These are phyloP conservation scores for Lactarius sanguifluus DNA, from an alignment of 768 basidiomycete genomes.

Conservation along the genomic window DNA sequence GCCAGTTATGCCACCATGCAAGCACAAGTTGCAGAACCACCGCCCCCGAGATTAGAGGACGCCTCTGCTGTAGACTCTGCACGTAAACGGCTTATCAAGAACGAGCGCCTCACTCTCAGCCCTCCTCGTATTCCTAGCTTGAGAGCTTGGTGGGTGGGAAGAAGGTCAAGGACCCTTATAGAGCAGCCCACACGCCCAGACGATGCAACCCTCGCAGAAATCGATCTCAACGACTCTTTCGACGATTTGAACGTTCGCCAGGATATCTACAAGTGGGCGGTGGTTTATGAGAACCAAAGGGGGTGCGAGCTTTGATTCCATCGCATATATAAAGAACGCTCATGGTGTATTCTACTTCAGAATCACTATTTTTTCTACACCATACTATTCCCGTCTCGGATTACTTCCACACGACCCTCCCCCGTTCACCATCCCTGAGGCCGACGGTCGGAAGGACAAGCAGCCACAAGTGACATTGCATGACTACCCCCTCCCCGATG, in stretches of 20 bases:
- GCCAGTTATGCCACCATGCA: conserved; percentile 13
- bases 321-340: background rate
- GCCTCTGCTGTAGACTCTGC: conserved; percentile 7
- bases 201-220: conserved; percentile 6
- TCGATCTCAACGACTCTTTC: conserved; percentile 12
- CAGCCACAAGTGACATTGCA: conserved; percentile 58
- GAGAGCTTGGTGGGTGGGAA: background rate
- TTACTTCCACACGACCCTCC: conserved; percentile 72
- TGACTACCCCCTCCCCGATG: conserved; percentile 75
- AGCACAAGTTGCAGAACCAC: conserved; percentile 12
- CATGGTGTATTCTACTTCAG: conserved; percentile 33
- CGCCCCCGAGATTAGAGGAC: conserved; percentile 14
- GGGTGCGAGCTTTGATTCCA: conserved; percentile 46
- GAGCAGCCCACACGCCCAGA: conserved; percentile 1
- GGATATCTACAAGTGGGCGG: conserved; percentile 72
- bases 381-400: conserved; percentile 67
- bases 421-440: conserved; percentile 64
- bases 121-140: conserved; percentile 3
- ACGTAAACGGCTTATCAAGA: conserved; percentile 11
- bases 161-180: background rate
- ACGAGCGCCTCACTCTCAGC: background rate
- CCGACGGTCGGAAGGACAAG: conserved; percentile 35
- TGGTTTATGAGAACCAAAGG: conserved; percentile 80
- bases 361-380: conserved; percentile 67
- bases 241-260: conserved; percentile 33